These are phyloP conservation scores for Fusarium hostae DNA, from an alignment of 2,329 filamentous ascomycete genomes.

Conservation along the genomic window DNA sequence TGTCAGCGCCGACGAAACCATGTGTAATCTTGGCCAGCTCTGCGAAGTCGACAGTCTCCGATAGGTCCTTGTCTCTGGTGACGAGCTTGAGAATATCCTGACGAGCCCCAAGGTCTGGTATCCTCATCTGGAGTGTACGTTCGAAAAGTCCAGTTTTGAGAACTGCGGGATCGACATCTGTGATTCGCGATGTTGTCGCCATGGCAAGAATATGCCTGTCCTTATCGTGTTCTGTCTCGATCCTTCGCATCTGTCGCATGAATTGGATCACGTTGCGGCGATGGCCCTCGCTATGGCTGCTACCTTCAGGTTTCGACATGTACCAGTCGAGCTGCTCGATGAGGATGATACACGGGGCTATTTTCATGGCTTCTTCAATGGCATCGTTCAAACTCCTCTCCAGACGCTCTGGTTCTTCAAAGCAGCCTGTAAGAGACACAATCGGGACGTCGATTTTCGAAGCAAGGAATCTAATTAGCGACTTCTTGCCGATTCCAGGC, in stretches of 20 bases:
- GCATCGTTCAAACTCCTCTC: slow-evolving; percentile 54
- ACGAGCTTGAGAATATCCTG: slow-evolving; percentile 81
- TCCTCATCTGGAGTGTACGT: slow-evolving; percentile 85
- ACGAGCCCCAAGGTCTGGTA: slow-evolving; percentile 82
- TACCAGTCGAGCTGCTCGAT: slow-evolving; percentile 88
- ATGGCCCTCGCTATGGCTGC: slow-evolving; percentile 87
- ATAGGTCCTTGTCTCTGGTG: slow-evolving; percentile 72
- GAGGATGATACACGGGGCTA: slow-evolving; percentile 90
- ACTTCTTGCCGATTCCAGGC: slow-evolving; percentile 82
- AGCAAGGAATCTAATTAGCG: slow-evolving; percentile 79
- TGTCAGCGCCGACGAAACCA: slow-evolving; percentile 91
- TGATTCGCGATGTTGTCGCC: slow-evolving; percentile 89
- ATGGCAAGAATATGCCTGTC: slow-evolving; percentile 85
- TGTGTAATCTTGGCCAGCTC: slow-evolving; percentile 85
- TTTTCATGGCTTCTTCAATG: slow-evolving; percentile 80
- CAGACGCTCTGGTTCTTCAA: slow-evolving; percentile 53
- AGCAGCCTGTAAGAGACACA: slow-evolving; percentile 61
- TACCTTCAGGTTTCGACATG: slow-evolving; percentile 83
- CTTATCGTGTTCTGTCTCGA: slow-evolving; percentile 76
- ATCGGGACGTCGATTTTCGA: slow-evolving; percentile 78
- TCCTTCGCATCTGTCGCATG: slow-evolving; percentile 84
- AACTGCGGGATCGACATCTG: slow-evolving; percentile 84
- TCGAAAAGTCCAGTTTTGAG: slow-evolving; percentile 81
- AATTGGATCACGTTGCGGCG: slow-evolving; percentile 87
- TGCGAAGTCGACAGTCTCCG: slow-evolving; percentile 77